Evolutionary conservation across 2,329 filamentous ascomycete species (phyloP), one percentile per base, ranked within the genome.

Genomic region (Penicillium hesseltinei): DNA sequence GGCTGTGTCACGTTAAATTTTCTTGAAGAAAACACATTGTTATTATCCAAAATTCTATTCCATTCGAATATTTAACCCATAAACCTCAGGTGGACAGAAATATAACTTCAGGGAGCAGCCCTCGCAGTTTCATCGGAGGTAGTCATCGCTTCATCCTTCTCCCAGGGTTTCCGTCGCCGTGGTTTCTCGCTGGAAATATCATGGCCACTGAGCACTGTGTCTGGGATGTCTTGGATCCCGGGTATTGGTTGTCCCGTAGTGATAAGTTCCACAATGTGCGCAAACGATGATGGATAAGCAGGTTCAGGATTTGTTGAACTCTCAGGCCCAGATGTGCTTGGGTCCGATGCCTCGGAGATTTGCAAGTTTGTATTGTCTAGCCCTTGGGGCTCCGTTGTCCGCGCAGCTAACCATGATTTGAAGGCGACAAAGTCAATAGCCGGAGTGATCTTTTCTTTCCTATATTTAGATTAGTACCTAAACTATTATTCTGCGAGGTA

Each of bases 141-240:
- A 19, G 36, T n/a, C 9, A 17, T 38, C 48, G 27, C 46, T 23
- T 72, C 73, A 17, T 84, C 80, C 66, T 81, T 89, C 77, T 96
- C 92, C 92, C 92, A 97, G 1, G 92, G 92, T 75, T 89, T 89
- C 69, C 76, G 81, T 64, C 86, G 79, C 64, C 74, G 78, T n/a
- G 77, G 69, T 23, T 78, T 80, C n/a, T 77, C 78, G 53, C 80
- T 78, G 49, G 79, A 72, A 23, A 82, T 83, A 59, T 89, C 88
- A 59, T 90, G 84, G 5, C 88, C 88, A 53, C 86, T 81, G 21
- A 92, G 80, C 5, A 96, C 80, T 0, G 88, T 94, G 64, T 91
- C 84, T 5, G 92, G 91, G 52, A 97, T 93, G 62, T 96, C 85
- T 65, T 87, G 87, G 68, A 97, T 95, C 0, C 92, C 92, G 1